phyloP scores from a whole-genome alignment of 2,329 filamentous ascomycete species.

The Trichoderma brevicompactum region DNA sequence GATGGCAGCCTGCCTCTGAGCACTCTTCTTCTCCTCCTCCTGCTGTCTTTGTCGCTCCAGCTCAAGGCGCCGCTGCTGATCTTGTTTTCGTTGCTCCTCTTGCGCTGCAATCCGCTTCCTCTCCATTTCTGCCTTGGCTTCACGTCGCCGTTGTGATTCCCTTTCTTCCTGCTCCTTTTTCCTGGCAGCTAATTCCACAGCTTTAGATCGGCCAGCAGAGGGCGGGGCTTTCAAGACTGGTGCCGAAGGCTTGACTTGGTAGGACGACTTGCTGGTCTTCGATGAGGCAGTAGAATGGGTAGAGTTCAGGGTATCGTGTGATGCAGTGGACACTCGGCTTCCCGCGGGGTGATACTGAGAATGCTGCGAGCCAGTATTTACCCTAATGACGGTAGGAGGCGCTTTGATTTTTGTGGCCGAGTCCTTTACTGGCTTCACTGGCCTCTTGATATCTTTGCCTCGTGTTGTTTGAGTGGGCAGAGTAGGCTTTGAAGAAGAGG shows the following conservation, averaged over 20 bases:
- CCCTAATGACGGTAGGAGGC: slow-evolving; percentile 71
- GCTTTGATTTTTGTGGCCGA: slow-evolving; percentile 62
- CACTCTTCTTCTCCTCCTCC: slow-evolving; percentile 69
- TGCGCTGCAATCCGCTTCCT: slow-evolving; percentile 71
- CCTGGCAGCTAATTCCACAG: slow-evolving; percentile 74
- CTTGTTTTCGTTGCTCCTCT: slow-evolving; percentile 66
- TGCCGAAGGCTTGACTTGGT: slow-evolving; percentile 61
- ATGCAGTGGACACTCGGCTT: slow-evolving; percentile 59
- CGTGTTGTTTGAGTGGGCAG: slow-evolving; percentile 54
- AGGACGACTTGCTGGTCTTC: slow-evolving; percentile 69
- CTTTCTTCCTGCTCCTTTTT: slow-evolving; percentile 87
- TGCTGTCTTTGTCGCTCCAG: slow-evolving; percentile 64
- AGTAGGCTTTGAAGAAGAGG: slow-evolving; percentile 59
- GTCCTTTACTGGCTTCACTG: slow-evolving; percentile 66
- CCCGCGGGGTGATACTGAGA: slow-evolving; percentile 59
- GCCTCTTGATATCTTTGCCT: slow-evolving; percentile 60
- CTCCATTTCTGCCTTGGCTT: slow-evolving; percentile 81
- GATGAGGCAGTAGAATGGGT: slow-evolving; percentile 47
- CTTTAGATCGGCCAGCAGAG: slow-evolving; percentile 69
- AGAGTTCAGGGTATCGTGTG: slow-evolving; percentile 51
- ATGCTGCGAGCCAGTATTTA: slow-evolving; percentile 68
- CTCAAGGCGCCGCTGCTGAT: slow-evolving; percentile 64
- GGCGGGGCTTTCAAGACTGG: slow-evolving; percentile 65
- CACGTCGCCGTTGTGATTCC: slow-evolving; percentile 76
- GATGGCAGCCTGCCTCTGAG: slow-evolving; percentile 65